Evolutionary conservation across 805 yeast genomes (phyloP).

Genomic region (Candida lessepsii): DNA sequence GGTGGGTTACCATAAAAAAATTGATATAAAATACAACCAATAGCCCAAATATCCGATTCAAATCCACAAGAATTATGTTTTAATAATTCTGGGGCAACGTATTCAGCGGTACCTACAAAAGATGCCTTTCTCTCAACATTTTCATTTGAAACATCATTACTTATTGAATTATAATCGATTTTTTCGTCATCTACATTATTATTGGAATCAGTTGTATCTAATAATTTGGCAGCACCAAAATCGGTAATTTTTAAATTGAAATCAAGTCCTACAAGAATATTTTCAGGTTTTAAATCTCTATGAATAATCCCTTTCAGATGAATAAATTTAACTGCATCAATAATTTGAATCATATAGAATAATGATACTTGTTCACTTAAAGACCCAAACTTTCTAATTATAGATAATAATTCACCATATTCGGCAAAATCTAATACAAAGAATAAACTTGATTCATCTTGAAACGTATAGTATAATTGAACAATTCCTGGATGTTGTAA

Average conservation of each 20-base stretch:
- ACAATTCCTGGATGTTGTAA: constrained; percentile 91
- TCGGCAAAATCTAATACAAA: constrained; percentile 94
- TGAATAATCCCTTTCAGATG: constrained; percentile 90
- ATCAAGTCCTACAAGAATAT: constrained; percentile 78
- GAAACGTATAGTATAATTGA: constrained; percentile 88
- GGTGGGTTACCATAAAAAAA: constrained; percentile 84
- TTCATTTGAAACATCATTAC: constrained; percentile 15
- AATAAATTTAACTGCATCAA: constrained; percentile 89
- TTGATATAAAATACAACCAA: constrained; percentile 86
- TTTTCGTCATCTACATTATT: constrained; percentile 29
- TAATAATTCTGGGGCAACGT: constrained; percentile 89
- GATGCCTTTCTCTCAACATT: constrained; percentile 49
- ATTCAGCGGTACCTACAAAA: constrained; percentile 87
- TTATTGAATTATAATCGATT: constrained; percentile 31
- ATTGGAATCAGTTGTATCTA: constrained; percentile 26
- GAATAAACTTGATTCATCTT: constrained; percentile 81
- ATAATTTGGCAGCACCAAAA: constrained; percentile 93
- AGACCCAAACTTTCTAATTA: constrained; percentile 76
- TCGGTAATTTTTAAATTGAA: constrained; percentile 92
- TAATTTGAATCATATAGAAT: constrained; percentile 80
- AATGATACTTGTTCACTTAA: constrained; percentile 70
- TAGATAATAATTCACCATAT: constrained; percentile 85
- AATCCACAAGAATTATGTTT: constrained; percentile 77
- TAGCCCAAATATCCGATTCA: constrained; percentile 89
- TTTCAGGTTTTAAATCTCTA: constrained; percentile 93